Evolutionary conservation across 192 early-diverging fungal genomes (phyloP).

Genomic region (Backusella liffmaniae): DNA sequence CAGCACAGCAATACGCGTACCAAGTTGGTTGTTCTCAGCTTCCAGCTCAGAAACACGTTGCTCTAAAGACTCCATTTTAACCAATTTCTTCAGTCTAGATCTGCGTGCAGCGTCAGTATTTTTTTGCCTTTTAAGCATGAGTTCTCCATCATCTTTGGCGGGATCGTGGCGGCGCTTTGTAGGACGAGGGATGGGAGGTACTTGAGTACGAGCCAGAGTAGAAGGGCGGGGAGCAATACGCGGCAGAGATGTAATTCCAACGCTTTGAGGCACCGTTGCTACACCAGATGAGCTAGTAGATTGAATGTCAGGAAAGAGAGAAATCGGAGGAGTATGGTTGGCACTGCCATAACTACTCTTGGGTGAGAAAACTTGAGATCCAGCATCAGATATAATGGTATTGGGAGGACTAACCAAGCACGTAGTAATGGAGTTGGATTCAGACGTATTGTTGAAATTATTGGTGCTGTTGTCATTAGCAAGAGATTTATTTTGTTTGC

Average conservation of each 20-base stretch:
- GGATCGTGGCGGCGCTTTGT: conserved; percentile 4
- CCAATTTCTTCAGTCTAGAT: conserved; percentile 78
- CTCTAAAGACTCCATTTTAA: conserved; percentile 75
- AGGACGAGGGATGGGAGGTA: conserved; percentile 3
- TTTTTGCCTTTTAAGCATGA: conserved; percentile 48
- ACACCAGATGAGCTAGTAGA: too few relatives aligned
- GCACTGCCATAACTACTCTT: neutral
- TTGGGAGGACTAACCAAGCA: conserved; percentile 1
- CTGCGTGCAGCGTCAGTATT: conserved; percentile 91
- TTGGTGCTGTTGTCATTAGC: neutral
- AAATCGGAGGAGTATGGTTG: neutral
- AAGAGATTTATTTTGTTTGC: neutral
- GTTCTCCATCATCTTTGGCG: conserved; percentile 24
- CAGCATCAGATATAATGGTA: neutral
- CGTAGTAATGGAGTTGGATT: neutral
- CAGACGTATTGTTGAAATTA: neutral
- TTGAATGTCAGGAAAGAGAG: conserved; percentile 18
- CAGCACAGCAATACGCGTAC: conserved; percentile 52
- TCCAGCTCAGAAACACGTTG: conserved; percentile 71
- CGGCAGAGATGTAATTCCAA: neutral
- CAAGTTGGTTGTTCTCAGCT: conserved; percentile 63
- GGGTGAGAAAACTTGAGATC: neutral
- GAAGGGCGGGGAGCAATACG: conserved; percentile 7
- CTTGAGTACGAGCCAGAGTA: neutral
- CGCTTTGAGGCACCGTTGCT: too few relatives aligned